Base-by-base conservation (phyloP, 202 grass and related monocot genomes). In the Setaria viridis region DNA sequence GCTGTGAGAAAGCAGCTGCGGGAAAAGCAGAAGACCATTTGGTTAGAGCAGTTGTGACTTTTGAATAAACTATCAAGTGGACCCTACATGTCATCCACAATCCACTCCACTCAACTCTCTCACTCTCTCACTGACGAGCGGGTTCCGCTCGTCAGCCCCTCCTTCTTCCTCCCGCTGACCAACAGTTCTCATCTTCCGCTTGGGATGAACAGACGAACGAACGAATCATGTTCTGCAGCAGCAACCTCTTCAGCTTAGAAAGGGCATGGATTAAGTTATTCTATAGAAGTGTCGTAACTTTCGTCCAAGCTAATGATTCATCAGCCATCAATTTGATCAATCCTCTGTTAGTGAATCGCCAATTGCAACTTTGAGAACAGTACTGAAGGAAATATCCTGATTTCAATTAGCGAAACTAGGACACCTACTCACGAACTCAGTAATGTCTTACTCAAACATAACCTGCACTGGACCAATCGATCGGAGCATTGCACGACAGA, bases 171-270 rank as follows among this genome's bases (percentile, higher is more conserved):
- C 25, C 25, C 25, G 25, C 25, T 25, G 25, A 25, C 25, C 25
- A 25, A 25, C 25, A 25, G 25, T 25, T 25, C 25, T 25, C 25
- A 25, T 25, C 25, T 25, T 25, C 25, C 25, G 25, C 25, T 25
- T 25, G 25, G 25, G 25, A 25, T 25, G 25, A 25, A 25, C 25
- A 25, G 25, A 25, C 25, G 25, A 25, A 25, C 25, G 25, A 25
- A 25, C 25, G 25, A 25, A 25, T 25, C 25, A 25, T 50, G 37
- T 29, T 4, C 30, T 78, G 73, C 47, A 62, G n/a, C 15, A 87
- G 55, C 35, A 71, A 8, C 55, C 50, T 49, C 51, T 42, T 82
- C 37, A 69, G 74, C 59, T 82, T 20, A 49, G 20, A 67, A 80
- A 62, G 54, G 1, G 21, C 42, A 12, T 72, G 72, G 6, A 32